Conservation (phyloP, 371 early-diverging fungal genomes). For the Mucor sp. region DNA sequence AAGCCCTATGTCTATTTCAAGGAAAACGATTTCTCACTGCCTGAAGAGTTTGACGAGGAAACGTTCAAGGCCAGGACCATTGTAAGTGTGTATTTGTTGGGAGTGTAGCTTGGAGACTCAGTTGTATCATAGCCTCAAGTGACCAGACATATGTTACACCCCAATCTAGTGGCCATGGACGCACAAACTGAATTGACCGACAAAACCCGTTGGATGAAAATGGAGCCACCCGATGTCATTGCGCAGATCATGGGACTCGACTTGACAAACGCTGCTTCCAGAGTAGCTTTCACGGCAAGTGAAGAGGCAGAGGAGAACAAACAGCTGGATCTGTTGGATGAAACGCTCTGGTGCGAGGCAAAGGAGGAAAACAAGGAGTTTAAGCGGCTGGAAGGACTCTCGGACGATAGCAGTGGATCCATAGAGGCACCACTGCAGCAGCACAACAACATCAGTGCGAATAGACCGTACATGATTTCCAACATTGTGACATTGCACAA, state of each 20-base stretch:
- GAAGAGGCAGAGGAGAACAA: conserved; percentile 16
- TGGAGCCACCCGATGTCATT: conserved; percentile 69
- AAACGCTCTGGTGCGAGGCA: conserved; percentile 30
- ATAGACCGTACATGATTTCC: conserved; percentile 29
- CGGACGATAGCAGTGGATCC: not conserved
- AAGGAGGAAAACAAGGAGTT: not conserved
- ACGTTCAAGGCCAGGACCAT: conserved; percentile 47
- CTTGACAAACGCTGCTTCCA: conserved; percentile 59
- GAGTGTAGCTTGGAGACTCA: not conserved
- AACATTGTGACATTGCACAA: conserved; percentile 49
- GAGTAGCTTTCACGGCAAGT: conserved; percentile 39
- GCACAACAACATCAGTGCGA: conserved; percentile 3
- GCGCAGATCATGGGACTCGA: conserved; percentile 67
- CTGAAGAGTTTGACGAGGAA: conserved; percentile 57
- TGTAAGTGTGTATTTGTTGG: conserved; percentile 14
- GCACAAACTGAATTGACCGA: conserved; percentile 55
- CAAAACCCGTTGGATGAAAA: conserved; percentile 63
- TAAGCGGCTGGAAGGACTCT: not conserved
- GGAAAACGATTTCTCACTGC: conserved; percentile 32
- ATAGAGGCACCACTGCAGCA: not conserved
- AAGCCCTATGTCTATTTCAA: conserved; percentile 54
- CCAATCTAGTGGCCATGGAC: conserved; percentile 55
- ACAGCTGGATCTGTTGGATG: conserved; percentile 32
- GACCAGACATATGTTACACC: conserved; percentile 63
- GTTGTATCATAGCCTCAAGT: conserved; percentile 39